Evolutionary conservation across 768 basidiomycete species (phyloP), one percentile per base, ranked within the genome.

Genomic region (Galerina sulciceps): DNA sequence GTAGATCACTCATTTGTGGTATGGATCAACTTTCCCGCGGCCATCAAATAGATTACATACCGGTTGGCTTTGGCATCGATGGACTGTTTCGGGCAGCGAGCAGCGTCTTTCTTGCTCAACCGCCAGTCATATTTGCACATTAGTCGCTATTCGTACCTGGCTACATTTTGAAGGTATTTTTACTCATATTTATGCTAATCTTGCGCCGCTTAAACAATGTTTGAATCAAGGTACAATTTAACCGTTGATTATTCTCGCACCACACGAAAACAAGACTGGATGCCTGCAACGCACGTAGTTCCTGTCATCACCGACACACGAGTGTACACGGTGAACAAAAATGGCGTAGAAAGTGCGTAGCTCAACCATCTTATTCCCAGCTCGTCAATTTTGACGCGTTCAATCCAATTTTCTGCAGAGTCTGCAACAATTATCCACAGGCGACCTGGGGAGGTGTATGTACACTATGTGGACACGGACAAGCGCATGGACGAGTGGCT

Each of bases 401-500:
- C 41, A 37, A 56, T 53, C 59, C 57, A 26, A 20, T 35, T 41
- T n/a, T 54, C 26, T 48, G 36, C 42, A 83, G 82, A 75, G 67
- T 73, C 67, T 50, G 89, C 81, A 11, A 75, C 82, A 18, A 74
- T 91, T 55, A 72, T 90, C 23, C 79, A 85, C 38, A 78, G 75
- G 57, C 81, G 81, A 36, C 68, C 69, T 17, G 81, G 74, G 10
- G 79, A 85, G 56, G 81, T 83, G 56, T 89, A 87, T 65, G 88
- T 92, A n/a, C 89, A 90, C 74, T 91, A 89, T 68, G 69, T 85
- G 49, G 81, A 83, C 66, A 76, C 80, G 18, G 90, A 93, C 76
- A 88, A 89, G 69, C 79, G 88, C 11, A 74, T 90, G 63, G 90
- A 92, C 69, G 88, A 89, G 68, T 92, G 90, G 91, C 73, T 90